Base-by-base conservation (phyloP, 257 asterid genomes). In the Salvia rosmarinus region DNA sequence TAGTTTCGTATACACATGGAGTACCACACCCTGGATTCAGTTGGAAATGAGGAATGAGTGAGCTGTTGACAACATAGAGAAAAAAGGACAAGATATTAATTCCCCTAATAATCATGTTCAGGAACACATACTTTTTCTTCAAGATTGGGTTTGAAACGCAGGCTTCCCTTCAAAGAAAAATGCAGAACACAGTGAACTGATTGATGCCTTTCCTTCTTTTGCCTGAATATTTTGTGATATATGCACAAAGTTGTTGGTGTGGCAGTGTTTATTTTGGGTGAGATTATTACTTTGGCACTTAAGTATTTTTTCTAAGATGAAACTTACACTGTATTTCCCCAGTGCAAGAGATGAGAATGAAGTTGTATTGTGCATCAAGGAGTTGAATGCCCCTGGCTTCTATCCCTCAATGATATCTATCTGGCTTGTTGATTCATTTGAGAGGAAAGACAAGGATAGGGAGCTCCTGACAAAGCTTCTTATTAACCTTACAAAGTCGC, bases 351-450 rank as follows among this genome's bases (percentile, higher is more conserved):
- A 93, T 75, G 90, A 86, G 77, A 85, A 81, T 6, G 98, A 93
- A 81, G 87, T 90, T 75, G 87, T 89, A 64, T 66, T 87, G 66
- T 85, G 98, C 81, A 80, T 93, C 83, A 90, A 82, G 81, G 98
- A 93, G 5, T 71, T 93, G 80, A 86, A 90, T 64, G 37, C 89
- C 66, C 92, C 96, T 9, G 73, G 82, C 83, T 90, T 86, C 77
- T 80, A 89, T 75, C 95, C 98, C 9, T 82, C 92, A 6, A 89
- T 93, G 97, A 81, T 93, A 54, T 86, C 95, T 54, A 67, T 80
- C 46, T 95, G 99, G 99, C 77, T 95, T 28, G 80, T 67, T 0
- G 95, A 95, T 77, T 95, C 99, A 44, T 95, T 95, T 30, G 99
- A 91, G 84, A 85, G 88, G 84, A 94, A 86, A 83, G 98, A 89